These are phyloP conservation scores for Naegleria lovaniensis DNA, from an alignment of 208 protist genomes.

Conservation along the genomic window DNA sequence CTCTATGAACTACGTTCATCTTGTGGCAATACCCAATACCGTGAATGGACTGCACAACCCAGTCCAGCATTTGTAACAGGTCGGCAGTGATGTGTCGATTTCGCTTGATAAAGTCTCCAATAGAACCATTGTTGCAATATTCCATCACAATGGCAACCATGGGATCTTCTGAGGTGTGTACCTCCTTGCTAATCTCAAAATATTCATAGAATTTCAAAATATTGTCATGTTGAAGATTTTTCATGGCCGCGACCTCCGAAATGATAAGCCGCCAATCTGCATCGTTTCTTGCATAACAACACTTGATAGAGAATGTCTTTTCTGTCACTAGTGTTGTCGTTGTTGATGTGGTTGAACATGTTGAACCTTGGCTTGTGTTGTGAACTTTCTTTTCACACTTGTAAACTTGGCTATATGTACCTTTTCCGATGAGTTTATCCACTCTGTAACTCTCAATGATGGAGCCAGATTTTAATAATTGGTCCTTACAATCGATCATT, in stretches of 20 bases:
- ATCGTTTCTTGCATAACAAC: background rate
- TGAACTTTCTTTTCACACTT: background rate
- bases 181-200: background rate
- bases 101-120: background rate
- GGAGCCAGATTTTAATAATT: background rate
- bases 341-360: no score
- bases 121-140: background rate
- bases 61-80: background rate
- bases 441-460: background rate
- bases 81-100: background rate
- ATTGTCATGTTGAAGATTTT: background rate
- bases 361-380: background rate
- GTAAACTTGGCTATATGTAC: background rate
- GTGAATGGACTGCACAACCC: background rate
- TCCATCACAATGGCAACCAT: background rate
- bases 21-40: background rate
- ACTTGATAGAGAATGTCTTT: background rate
- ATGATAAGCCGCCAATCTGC: background rate
- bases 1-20: background rate
- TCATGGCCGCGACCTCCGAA: background rate
- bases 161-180: background rate
- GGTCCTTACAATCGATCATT: background rate
- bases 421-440: background rate
- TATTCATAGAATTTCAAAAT: background rate
- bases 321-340: no score